Conservation (phyloP, 441 rosid species). For the Lepidium campestre region DNA sequence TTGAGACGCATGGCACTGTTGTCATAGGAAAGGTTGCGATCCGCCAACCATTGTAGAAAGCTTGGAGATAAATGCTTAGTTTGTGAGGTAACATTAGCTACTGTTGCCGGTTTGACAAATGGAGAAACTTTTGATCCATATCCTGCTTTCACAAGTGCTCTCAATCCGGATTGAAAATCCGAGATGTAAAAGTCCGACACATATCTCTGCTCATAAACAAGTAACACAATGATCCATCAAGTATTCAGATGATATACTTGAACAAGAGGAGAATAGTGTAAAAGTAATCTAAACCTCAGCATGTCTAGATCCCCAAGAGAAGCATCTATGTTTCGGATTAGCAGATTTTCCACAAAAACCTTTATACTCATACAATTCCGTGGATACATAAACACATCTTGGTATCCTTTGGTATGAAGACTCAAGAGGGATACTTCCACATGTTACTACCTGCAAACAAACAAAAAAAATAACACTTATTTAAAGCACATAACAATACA, state of each 20-base stretch:
- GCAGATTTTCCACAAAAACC: slow-evolving; percentile 69
- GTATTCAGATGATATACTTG: not conserved
- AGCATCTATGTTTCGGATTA: slow-evolving; percentile 61
- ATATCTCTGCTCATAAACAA: slow-evolving; percentile 46
- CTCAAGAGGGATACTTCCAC: slow-evolving; percentile 82
- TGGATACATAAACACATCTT: slow-evolving; percentile 77
- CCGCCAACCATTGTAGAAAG: slow-evolving; percentile 73
- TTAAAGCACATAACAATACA: not conserved
- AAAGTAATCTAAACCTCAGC: slow-evolving; percentile 49
- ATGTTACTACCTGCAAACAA: slow-evolving; percentile 74
- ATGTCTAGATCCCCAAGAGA: slow-evolving; percentile 83
- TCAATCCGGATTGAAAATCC: slow-evolving; percentile 81
- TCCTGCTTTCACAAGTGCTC: slow-evolving; percentile 91
- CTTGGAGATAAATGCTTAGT: slow-evolving; percentile 60
- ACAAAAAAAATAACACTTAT: not conserved
- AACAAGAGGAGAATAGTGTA: not conserved
- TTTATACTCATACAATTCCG: slow-evolving; percentile 72
- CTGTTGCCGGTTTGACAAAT: slow-evolving; percentile 60
- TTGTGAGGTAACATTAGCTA: slow-evolving; percentile 53
- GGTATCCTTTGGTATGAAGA: slow-evolving; percentile 74
- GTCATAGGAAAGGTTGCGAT: slow-evolving; percentile 59
- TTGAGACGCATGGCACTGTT: slow-evolving; percentile 67
- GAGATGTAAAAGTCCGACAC: slow-evolving; percentile 91
- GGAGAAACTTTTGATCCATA: slow-evolving; percentile 84
- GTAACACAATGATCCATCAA: not conserved